phyloP scores from a whole-genome alignment of 371 early-diverging fungal genomes.

The Conidiobolus coronatus region DNA sequence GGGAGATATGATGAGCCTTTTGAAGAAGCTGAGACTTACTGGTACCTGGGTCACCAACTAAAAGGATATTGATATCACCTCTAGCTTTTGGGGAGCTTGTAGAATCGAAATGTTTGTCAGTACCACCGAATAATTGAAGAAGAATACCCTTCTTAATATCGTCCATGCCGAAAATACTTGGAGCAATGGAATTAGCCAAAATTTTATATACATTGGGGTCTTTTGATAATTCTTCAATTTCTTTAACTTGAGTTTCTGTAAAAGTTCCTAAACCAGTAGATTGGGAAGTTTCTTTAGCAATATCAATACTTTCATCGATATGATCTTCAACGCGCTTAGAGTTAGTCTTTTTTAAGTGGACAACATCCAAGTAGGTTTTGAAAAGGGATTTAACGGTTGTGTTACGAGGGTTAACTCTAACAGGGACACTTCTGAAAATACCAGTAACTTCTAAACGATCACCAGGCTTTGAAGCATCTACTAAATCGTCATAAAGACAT shows the following conservation, averaged over 20 bases:
- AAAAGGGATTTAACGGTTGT: constrained; percentile 85
- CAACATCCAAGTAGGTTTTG: constrained; percentile 92
- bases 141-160: constrained; percentile 97
- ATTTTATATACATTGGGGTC: constrained; percentile 2
- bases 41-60: constrained; percentile 99
- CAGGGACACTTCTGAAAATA: constrained; percentile 90
- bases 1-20: constrained; percentile 89
- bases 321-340: constrained; percentile 31
- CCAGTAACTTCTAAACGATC: constrained; percentile 92
- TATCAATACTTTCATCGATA: neutral
- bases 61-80: constrained; percentile 92
- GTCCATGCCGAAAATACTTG: constrained; percentile 92
- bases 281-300: neutral
- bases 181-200: constrained; percentile 30
- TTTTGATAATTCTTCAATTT: constrained; percentile 4
- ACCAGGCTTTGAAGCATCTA: constrained; percentile 93
- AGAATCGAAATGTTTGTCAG: constrained; percentile 44
- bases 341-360: constrained; percentile 67
- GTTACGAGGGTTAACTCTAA: constrained; percentile 81
- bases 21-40: constrained; percentile 93
- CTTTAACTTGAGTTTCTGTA: constrained; percentile 7
- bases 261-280: constrained; percentile 7
- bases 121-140: constrained; percentile 97
- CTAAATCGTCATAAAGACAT: constrained; percentile 81
- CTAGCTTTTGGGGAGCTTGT: constrained; percentile 41